Evolutionary conservation across 208 protist species (phyloP), one percentile per base, ranked within the genome.

Genomic region (Novymonas esmeraldas): DNA sequence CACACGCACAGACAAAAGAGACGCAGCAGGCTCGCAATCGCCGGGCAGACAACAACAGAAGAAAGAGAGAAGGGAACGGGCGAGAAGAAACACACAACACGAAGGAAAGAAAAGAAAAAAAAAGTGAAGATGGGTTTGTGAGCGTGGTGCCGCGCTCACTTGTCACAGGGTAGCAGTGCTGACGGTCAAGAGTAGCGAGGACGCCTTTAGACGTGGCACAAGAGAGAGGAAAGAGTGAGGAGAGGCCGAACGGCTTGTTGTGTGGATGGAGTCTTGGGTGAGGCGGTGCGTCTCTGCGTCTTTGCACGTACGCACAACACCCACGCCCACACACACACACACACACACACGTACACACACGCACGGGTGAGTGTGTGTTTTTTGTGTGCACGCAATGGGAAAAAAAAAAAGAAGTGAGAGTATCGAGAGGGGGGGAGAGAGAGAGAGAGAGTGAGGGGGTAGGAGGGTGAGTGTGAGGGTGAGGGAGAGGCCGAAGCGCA

Each of bases 381-480:
- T 26, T 13, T 13, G 6, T 9, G n/a, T 50, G 24, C 20, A 10
- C 6, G 2, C 26, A 46, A 49, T 26, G 22, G n/a, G 33, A 41
- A 58, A 58, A 58, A 6, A 36, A 58, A 58, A 58, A 58, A 16
- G 26, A 33, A 18, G 6, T 22, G 18, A 34, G 36, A 22, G 29
- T 13, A 64, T n/a, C 9, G 45, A 50, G 51, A 42, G 28, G 41
- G 18, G 9, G 10, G 9, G 13, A 24, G 51, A 38, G 31, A 39
- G 22, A 22, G 42, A 52, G 22, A 33, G 10, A 49, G 18, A 24
- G 20, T 26, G 7, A 24, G 45, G 60, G 39, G 18, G 34, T 45
- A 41, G 51, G 22, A 48, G 31, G 49, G 52, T 48, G 28, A 56
- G 46, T 33, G 28, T 48, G 51, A 63, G 26, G 28, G 49, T n/a